phyloP scores from a whole-genome alignment of 106 monocot species.

The Dendrobium nobile region DNA sequence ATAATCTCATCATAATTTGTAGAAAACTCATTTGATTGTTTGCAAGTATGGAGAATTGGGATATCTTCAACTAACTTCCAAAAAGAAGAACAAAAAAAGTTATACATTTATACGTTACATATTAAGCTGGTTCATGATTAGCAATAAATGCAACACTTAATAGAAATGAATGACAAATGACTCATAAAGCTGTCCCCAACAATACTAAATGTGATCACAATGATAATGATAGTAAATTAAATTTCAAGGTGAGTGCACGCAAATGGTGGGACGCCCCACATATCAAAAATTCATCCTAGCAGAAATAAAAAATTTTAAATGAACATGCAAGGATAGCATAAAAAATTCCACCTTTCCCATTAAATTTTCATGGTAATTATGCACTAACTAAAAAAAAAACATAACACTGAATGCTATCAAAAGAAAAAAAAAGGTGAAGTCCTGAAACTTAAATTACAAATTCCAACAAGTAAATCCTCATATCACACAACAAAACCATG shows the following conservation, averaged over 20 bases:
- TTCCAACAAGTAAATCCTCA: background rate
- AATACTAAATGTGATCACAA: too few species aligned
- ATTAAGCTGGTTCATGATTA: too few species aligned
- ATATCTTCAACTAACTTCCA: too few species aligned
- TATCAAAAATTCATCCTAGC: background rate
- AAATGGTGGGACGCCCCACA: background rate
- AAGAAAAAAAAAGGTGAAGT: background rate
- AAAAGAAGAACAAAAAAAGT: too few species aligned
- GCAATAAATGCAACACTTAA: too few species aligned
- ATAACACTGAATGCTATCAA: background rate
- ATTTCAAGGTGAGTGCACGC: background rate
- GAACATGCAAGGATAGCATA: background rate
- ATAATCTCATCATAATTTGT: too few species aligned
- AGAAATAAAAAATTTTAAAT: background rate
- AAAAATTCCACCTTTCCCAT: background rate
- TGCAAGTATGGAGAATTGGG: too few species aligned
- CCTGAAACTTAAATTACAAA: slow-evolving; percentile 4
- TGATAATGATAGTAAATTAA: too few species aligned
- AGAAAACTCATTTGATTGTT: too few species aligned
- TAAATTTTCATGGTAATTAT: background rate
- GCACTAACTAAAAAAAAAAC: background rate
- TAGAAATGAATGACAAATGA: too few species aligned
- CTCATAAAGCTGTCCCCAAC: too few species aligned
- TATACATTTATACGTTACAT: too few species aligned
- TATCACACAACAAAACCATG: slow-evolving; percentile 17